Percentiles rank a stretch among this genome's conserved stretches.
These are phyloP conservation scores for Nakaseomyces kungkrabaensis DNA, from an alignment of 1,139 yeast genomes.

Conservation along the genomic window DNA sequence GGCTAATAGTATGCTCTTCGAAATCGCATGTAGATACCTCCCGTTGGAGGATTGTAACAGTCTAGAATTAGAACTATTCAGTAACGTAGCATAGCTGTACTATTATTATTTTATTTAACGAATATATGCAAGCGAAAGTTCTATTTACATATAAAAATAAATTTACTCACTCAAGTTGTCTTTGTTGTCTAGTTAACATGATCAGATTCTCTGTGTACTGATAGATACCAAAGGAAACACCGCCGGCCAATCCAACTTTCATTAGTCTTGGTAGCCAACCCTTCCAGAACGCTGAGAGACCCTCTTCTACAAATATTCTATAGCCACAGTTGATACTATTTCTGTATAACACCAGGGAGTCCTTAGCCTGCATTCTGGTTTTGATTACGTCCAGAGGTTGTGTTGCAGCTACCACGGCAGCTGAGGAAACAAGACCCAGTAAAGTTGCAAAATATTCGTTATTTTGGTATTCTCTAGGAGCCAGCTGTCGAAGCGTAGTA, in stretches of 20 bases:
- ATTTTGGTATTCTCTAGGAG: conserved; percentile 42
- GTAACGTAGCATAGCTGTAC: neutral
- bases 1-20: conserved; percentile 10
- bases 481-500: conserved; percentile 60
- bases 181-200: conserved; percentile 14
- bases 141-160: neutral
- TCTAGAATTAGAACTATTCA: conserved; percentile 18
- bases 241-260: conserved; percentile 72
- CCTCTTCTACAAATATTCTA: conserved; percentile 59
- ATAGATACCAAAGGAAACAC: conserved; percentile 64
- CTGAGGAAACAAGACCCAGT: conserved; percentile 47
- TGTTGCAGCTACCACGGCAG: conserved; percentile 64
- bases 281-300: conserved; percentile 54
- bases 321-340: conserved; percentile 69
- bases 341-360: conserved; percentile 40
- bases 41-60: conserved; percentile 20
- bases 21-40: conserved; percentile 19
- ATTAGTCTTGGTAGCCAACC: conserved; percentile 76
- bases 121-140: neutral
- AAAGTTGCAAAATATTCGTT: conserved; percentile 41
- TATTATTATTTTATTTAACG: neutral
- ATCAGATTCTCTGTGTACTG: conserved; percentile 42
- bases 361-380: conserved; percentile 76
- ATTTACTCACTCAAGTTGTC: conserved; percentile 9
- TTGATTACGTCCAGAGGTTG: conserved; percentile 90